Evolutionary conservation across 176 grass and related monocot genomes (phyloP).

Genomic region (Calamus simplicifolius): DNA sequence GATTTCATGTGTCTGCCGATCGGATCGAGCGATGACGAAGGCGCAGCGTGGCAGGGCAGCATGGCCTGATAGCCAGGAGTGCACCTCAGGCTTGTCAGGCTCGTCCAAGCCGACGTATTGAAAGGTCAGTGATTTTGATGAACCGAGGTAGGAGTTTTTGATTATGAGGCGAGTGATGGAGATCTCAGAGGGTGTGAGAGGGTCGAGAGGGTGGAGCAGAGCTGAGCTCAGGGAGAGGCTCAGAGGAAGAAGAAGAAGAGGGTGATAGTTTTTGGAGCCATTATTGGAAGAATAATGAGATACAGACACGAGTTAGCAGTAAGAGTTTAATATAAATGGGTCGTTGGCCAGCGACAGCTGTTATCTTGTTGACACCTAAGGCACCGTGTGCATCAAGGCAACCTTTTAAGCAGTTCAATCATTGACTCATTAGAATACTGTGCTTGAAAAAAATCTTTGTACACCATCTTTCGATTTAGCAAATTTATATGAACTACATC

Average conservation of each 20-base stretch:
- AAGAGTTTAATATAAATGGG: too few relatives aligned
- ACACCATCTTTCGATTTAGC: too few relatives aligned
- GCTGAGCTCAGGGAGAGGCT: conserved; percentile 5
- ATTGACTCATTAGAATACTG: too few relatives aligned
- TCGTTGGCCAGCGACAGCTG: too few relatives aligned
- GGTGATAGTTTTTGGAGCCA: too few relatives aligned
- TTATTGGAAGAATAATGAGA: too few relatives aligned
- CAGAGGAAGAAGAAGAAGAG: conserved; percentile 8
- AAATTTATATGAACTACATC: too few relatives aligned
- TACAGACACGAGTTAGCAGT: too few relatives aligned
- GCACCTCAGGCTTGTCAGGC: conserved; percentile 47
- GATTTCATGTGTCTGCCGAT: conserved; percentile 43
- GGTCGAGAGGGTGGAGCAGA: conserved; percentile 43
- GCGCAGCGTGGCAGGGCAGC: conserved; percentile 17
- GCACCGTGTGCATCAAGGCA: too few relatives aligned
- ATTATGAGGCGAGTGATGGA: conserved; percentile 18
- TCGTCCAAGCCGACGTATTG: conserved; percentile 89
- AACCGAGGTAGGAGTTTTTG: conserved; percentile 25
- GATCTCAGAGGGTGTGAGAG: conserved; percentile 40
- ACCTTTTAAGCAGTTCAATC: too few relatives aligned
- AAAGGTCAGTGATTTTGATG: conserved; percentile 27
- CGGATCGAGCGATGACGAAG: conserved; percentile 43
- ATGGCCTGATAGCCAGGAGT: neutral
- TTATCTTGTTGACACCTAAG: too few relatives aligned
- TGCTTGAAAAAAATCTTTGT: too few relatives aligned